Percentiles rank a stretch among this genome's conserved stretches.
These are phyloP conservation scores for Truncatella angustata DNA, from an alignment of 2,329 filamentous ascomycete species.

Conservation along the genomic window DNA sequence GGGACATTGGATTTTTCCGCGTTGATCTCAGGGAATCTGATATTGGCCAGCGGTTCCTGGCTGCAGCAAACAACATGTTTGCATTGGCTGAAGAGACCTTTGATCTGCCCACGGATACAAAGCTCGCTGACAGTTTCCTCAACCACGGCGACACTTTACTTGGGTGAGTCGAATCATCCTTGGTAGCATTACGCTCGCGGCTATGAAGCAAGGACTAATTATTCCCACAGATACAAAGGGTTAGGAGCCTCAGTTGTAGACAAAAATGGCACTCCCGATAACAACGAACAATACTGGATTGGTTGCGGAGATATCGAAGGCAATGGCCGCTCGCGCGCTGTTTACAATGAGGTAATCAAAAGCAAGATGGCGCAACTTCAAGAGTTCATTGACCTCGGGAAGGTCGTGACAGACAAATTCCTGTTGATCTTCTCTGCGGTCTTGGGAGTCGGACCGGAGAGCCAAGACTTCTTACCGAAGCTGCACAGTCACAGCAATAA, in stretches of 20 bases:
- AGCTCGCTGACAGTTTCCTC: conserved; percentile 15
- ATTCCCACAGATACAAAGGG: conserved; percentile 11
- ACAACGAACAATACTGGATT: conserved; percentile 16
- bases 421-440: conserved; percentile 9
- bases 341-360: conserved; percentile 15
- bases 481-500: conserved; percentile 15
- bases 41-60: conserved; percentile 10
- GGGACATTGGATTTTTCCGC: conserved; percentile 14
- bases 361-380: conserved; percentile 9
- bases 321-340: conserved; percentile 11
- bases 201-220: conserved; percentile 1
- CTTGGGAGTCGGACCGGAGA: conserved; percentile 12
- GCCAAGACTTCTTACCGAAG: conserved; percentile 10
- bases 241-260: conserved; percentile 14
- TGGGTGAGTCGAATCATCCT: conserved; percentile 8
- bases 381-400: conserved; percentile 15
- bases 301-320: conserved; percentile 15
- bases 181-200: background rate
- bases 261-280: conserved; percentile 12
- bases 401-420: conserved; percentile 12
- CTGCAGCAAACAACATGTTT: conserved; percentile 14
- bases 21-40: conserved; percentile 15
- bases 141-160: conserved; percentile 14
- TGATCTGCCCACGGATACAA: conserved; percentile 12
- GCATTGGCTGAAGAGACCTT: conserved; percentile 13